Base-by-base conservation (phyloP, 352 stramenopile genomes). In the Pythium aphanidermatum region DNA sequence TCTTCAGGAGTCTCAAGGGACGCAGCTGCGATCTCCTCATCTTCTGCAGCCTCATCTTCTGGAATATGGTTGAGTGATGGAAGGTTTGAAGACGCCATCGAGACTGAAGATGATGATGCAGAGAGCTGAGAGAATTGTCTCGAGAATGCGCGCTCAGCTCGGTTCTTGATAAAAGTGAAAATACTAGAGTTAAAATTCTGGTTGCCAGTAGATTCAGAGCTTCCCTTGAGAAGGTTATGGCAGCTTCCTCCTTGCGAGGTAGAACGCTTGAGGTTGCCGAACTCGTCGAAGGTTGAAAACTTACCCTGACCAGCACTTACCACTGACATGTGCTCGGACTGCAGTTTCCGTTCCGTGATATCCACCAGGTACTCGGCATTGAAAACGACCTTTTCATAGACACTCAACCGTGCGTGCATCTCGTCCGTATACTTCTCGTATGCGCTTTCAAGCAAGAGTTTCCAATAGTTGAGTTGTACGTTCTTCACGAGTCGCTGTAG, bases 121-220 rank as follows among this genome's bases (percentile, higher is more conserved):
- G 46, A 44, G 12, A 55, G 20, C 1, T 67, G 51, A 3, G 74
- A 83, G 24, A 88, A 69, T 40, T 86, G 76, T 27, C 78, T 86
- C 14, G 67, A 82, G 32, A 89, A 70, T 11, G 77, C 77, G 19
- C 70, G 65, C 7, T 73, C 68, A 6, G 76, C 76, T 43, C 74
- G 72, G 35, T 83, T 71, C 51, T 89, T 89, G 39, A 89, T 58
- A 33, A 84, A 89, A 17, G 67, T 81, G 27, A 89, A 89, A 24
- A 89, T 73, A 1, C 74, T 73, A 2, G 71, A 83, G 46, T 89
- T 84, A n/a, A 89, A 42, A 17, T 56, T 54, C 35, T 5, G 55
- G 25, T 5, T 50, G 24, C 51, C 39, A 16, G n/a, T n/a, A n/a
- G n/a, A n/a, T n/a, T 20, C n/a, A 0, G n/a, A 10, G n/a, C 29